Base-by-base conservation (phyloP, 2,329 filamentous ascomycete species). In the Blastomyces gilchristii region DNA sequence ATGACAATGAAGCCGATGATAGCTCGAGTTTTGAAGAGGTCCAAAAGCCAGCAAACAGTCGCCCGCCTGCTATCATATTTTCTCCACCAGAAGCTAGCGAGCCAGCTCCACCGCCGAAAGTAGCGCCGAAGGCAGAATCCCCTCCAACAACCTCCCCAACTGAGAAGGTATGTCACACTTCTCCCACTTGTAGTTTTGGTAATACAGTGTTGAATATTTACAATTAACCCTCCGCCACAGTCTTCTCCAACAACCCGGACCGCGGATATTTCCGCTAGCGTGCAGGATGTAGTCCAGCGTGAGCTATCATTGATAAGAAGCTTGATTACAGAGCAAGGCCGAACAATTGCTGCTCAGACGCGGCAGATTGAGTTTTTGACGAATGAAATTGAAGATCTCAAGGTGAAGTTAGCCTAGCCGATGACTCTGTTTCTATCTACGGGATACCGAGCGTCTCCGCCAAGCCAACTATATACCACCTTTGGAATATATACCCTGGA, bases 11-110 rank as follows among this genome's bases (percentile, higher is more conserved):
- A 37, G 54, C 39, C 22, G 85, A 87, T 57, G 87, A 90, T 63
- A 82, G 83, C 37, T 93, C 90, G 0, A 90, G 87, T 77, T 97
- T 97, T 68, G 92, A 97, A 72, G 91, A 96, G 72, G 83, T 94
- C 41, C 76, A 87, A 41, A 91, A 90, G 72, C 89, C 90, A 25
- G 78, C 84, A 12, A 87, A 90, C 69, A 87, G 90, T 69, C 87
- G 88, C 57, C 78, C 78, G 28, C 70, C 77, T 53, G 63, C 67
- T 43, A 71, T 73, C 47, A 67, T 71, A n/a, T 65, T 70, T 31
- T 67, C 70, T 7, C 65, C 69, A 65, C 62, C 70, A 63, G 66
- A 69, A 68, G 45, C 41, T 49, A 65, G 70, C 22, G 58, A 66
- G 67, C 59, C 66, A 65, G 64, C 49, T 34, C 9, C n/a, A 16